phyloP scores from a whole-genome alignment of 352 stramenopile genomes.

The Phytophthora hybrid region DNA sequence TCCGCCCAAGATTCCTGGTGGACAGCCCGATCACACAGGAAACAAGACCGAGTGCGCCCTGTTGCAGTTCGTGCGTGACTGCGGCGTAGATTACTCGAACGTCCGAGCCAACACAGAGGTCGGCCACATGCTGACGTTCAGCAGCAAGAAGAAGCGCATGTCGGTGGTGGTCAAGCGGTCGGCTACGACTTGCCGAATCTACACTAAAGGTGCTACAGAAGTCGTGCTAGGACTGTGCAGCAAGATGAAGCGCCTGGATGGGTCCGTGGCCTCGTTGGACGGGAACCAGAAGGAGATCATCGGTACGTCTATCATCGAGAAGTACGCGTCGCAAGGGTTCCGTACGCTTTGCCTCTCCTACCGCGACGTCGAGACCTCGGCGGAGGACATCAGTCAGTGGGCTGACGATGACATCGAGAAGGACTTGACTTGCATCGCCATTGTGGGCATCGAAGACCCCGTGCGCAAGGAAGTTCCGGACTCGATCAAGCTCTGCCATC shows the following conservation, averaged over 20 bases:
- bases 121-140: constrained; percentile 86
- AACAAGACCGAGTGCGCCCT: constrained; percentile 88
- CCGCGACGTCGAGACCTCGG: constrained; percentile 75
- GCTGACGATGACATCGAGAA: constrained; percentile 84
- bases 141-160: constrained; percentile 87
- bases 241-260: constrained; percentile 72
- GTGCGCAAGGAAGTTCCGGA: constrained; percentile 94
- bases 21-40: constrained; percentile 76
- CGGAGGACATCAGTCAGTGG: constrained; percentile 76
- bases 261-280: constrained; percentile 61
- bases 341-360: constrained; percentile 90
- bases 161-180: constrained; percentile 72
- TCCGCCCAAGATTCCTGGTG: constrained; percentile 53
- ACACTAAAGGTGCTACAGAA: constrained; percentile 82
- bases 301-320: constrained; percentile 71
- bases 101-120: constrained; percentile 63
- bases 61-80: constrained; percentile 77
- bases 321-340: constrained; percentile 83
- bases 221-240: constrained; percentile 77
- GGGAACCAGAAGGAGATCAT: constrained; percentile 71
- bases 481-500: constrained; percentile 93
- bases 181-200: constrained; percentile 64
- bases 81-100: constrained; percentile 66
- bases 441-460: constrained; percentile 95
- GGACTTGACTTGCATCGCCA: constrained; percentile 87